Conservation (phyloP, 2,329 filamentous ascomycete genomes). For the Endoconidiophora laricicola region DNA sequence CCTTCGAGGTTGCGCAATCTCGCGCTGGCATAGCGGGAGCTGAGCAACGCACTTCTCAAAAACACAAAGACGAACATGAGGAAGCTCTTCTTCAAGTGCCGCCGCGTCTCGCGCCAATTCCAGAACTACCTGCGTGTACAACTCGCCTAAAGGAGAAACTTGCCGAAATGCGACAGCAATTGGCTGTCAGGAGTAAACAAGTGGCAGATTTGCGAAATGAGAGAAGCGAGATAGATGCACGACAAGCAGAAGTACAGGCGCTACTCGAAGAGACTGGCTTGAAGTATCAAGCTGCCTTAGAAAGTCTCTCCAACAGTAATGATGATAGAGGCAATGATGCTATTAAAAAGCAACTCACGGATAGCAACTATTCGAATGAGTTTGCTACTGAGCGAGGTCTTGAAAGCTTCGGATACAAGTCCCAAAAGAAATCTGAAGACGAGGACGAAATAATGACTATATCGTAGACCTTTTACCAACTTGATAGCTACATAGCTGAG, state of each 20-base stretch:
- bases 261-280: conserved; percentile 68
- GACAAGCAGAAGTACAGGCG: conserved; percentile 66
- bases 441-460: not conserved
- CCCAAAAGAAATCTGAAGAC: not conserved
- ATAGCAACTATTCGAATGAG: conserved; percentile 14
- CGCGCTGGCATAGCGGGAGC: conserved; percentile 69
- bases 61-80: conserved; percentile 12
- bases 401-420: conserved; percentile 28
- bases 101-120: conserved; percentile 36
- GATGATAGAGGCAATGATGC: not conserved
- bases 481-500: too few species aligned
- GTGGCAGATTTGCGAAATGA: conserved; percentile 54
- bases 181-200: conserved; percentile 40
- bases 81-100: conserved; percentile 4
- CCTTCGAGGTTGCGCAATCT: conserved; percentile 77
- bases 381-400: conserved; percentile 25
- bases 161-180: conserved; percentile 44
- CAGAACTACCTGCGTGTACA: conserved; percentile 52
- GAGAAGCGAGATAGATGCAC: conserved; percentile 46
- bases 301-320: conserved; percentile 11
- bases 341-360: not conserved
- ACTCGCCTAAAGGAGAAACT: conserved; percentile 45
- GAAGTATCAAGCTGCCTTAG: conserved; percentile 32
- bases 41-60: conserved; percentile 27
- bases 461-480: not conserved